Base-by-base conservation (phyloP, 2,329 filamentous ascomycete species). In the Talaromyces amestolkiae region DNA sequence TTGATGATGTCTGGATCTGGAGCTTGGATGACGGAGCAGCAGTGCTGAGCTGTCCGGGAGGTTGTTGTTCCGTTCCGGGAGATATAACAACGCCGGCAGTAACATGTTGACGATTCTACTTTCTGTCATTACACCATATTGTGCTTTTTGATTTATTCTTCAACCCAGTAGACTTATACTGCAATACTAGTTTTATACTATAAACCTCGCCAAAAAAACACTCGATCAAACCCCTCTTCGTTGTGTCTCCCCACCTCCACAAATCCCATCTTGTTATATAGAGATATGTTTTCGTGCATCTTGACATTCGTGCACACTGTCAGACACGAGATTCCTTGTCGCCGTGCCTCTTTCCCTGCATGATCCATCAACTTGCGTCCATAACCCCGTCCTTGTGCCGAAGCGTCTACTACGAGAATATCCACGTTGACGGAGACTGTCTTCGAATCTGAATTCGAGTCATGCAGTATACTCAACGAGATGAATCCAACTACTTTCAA, bases 41-140 rank as follows among this genome's bases (percentile, higher is more conserved):
- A 56, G 33, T 56, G 33, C 33, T 49, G 62, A 60, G 63, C 56
- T 65, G 27, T 51, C 22, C 56, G 63, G 63, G 63, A 3, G 1
- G 19, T 61, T 39, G 47, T 65, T 65, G 27, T 56, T 56, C 63
- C 63, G 27, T 51, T 59, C 63, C 62, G 62, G 7, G 13, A 59
- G 58, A 17, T 60, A 56, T 56, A 22, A 56, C 53, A 37, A 54
- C 27, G 8, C 17, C 6, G 11, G 15, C 11, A 49, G 5, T 27
- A 3, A 49, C 2, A 27, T 49, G 27, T 37, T 10, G 15, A 33
- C 33, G 17, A 54, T 56, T 13, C 31, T 49, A 15, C 7, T 31
- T n/a, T 54, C 7, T 19, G 17, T 49, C 11, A 35, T 35, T 53
- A 15, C 27, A 35, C 3, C 17, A 37, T 17, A 19, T 56, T 56